Conservation (phyloP, 2,329 filamentous ascomycete species). For the Hyphodiscus sp. region DNA sequence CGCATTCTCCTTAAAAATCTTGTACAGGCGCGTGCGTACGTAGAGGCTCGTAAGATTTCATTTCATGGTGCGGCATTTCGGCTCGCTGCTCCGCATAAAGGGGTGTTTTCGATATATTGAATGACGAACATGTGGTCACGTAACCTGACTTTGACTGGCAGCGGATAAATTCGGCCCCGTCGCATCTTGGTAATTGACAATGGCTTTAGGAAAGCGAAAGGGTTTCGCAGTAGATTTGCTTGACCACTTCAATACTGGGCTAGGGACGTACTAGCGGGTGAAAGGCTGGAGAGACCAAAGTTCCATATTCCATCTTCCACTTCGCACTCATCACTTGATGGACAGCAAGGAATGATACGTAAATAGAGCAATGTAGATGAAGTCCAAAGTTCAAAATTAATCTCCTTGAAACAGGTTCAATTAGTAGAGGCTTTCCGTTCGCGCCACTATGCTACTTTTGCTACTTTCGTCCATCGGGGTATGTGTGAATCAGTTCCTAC, state of each 20-base stretch:
- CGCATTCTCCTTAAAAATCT: not conserved
- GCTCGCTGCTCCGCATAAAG: not conserved
- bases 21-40: not conserved
- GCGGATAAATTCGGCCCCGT: not conserved
- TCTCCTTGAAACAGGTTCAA: not conserved
- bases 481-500: slow-evolving; percentile 16
- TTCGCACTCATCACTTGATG: not conserved
- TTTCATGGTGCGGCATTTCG: not conserved
- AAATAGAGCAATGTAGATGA: not conserved
- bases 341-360: not conserved
- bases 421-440: not conserved
- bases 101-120: not conserved
- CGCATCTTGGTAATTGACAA: not conserved
- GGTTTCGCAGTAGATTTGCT: not conserved
- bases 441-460: not conserved
- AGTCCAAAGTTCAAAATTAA: not conserved
- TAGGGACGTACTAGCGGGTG: not conserved
- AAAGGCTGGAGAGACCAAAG: not conserved
- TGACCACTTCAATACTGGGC: not conserved
- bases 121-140: not conserved
- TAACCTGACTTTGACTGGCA: not conserved
- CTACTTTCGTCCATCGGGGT: not conserved
- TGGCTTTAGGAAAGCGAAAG: not conserved
- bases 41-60: not conserved
- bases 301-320: not conserved